A percentile compares a stretch with the other conserved stretches of the same genome.
These are phyloP conservation scores for Eucalyptus regnans DNA, from an alignment of 345 rosid species.

Conservation along the genomic window DNA sequence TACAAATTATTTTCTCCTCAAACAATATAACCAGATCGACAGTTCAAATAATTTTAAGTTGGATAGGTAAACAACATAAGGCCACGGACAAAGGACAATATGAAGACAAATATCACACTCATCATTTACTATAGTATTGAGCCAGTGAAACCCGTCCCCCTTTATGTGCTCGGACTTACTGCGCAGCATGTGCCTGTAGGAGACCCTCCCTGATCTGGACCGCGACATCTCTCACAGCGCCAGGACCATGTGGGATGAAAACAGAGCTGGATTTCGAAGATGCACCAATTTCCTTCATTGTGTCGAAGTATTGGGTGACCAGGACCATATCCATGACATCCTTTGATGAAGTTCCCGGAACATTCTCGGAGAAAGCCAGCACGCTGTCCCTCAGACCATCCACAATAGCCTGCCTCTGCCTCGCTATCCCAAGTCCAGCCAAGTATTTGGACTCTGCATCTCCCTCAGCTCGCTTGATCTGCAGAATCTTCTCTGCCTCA, in stretches of 20 bases:
- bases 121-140: neutral
- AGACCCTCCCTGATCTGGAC: constrained; percentile 69
- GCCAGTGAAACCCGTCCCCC: neutral
- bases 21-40: neutral
- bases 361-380: constrained; percentile 49
- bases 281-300: constrained; percentile 67
- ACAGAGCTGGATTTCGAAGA: constrained; percentile 50
- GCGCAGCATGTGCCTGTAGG: constrained; percentile 30
- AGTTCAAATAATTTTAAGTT: neutral
- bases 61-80: neutral
- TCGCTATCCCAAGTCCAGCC: constrained; percentile 46
- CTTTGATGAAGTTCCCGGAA: constrained; percentile 60
- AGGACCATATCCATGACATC: constrained; percentile 81
- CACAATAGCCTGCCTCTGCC: constrained; percentile 65
- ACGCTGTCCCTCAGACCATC: constrained; percentile 64
- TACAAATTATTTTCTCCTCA: neutral
- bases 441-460: constrained; percentile 62
- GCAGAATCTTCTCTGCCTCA: constrained; percentile 59
- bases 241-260: constrained; percentile 74
- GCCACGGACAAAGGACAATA: neutral
- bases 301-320: constrained; percentile 69
- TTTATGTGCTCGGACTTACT: neutral
- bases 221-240: constrained; percentile 55
- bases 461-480: constrained; percentile 61
- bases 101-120: neutral